Evolutionary conservation across 2,329 filamentous ascomycete species (phyloP).

Genomic region (Neonectria ditissima): DNA sequence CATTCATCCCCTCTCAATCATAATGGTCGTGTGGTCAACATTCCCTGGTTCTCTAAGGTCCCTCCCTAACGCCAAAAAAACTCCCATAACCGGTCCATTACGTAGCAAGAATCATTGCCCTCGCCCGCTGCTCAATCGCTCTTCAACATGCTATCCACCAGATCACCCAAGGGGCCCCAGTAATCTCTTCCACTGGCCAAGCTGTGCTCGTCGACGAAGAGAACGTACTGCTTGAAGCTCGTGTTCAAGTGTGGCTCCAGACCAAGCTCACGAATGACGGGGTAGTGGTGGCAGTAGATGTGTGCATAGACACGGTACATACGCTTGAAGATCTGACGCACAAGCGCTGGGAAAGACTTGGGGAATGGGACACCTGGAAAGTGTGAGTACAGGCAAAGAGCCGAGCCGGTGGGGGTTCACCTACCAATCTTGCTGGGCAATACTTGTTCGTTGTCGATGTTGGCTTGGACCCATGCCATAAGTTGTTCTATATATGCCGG

Average conservation of each 20-base stretch:
- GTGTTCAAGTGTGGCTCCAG: constrained; percentile 98
- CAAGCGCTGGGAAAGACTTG: constrained; percentile 87
- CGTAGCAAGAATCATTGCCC: not conserved
- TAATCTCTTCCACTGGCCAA: constrained; percentile 95
- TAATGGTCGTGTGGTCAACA: constrained; percentile 39
- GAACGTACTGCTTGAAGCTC: constrained; percentile 99
- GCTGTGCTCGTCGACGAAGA: constrained; percentile 97
- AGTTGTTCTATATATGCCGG: constrained; percentile 98
- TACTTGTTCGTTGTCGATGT: constrained; percentile 94
- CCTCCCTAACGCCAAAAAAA: constrained; percentile 32
- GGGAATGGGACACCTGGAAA: constrained; percentile 87
- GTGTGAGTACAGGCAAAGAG: constrained; percentile 21
- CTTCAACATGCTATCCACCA: constrained; percentile 97
- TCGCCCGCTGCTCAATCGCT: constrained; percentile 73
- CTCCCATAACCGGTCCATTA: constrained; percentile 31
- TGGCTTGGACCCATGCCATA: constrained; percentile 96
- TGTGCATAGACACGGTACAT: constrained; percentile 99
- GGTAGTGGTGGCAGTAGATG: constrained; percentile 99
- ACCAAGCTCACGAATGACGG: constrained; percentile 92
- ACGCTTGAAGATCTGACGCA: constrained; percentile 98
- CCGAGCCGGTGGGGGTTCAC: constrained; percentile 29
- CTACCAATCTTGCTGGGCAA: constrained; percentile 92
- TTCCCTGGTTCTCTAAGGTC: constrained; percentile 25
- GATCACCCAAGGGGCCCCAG: constrained; percentile 93
- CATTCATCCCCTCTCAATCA: constrained; percentile 26